Evolutionary conservation across 257 asterid genomes (phyloP), one percentile per base, ranked within the genome.

Genomic region (Fraxinus anomala): DNA sequence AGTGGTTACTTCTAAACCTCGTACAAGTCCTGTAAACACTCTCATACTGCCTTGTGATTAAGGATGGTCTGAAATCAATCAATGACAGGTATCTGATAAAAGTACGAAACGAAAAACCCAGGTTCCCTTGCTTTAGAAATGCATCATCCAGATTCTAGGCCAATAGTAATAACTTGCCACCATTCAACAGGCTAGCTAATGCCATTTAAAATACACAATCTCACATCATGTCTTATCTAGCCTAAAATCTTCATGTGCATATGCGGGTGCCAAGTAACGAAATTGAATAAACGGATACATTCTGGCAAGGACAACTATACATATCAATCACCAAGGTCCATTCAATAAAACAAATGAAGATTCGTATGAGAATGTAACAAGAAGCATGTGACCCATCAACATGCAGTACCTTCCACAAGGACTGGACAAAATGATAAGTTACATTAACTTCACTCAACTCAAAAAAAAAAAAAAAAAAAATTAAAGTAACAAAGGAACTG

Each of bases 121-220:
- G 26, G 66, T 56, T 56, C 66, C 66, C 66, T 56, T 56, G 66
- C 66, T 56, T n/a, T 56, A 56, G 4, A 56, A 47, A 47, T 47
- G 59, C 8, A 0, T 47, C 17, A 47, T 47, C 59, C 13, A 42
- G 51, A 42, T 11, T 10, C 13, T 3, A 47, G n/a, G 56, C 56
- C 56, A 47, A 54, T 54, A n/a, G 65, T 54, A 14, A 51, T 51
- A 19, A 54, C 26, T 54, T 17, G 26, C 65, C 65, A 54, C 10
- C 26, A 54, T 19, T 11, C 23, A 54, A 54, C 12, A 54, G 21
- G 28, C 66, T 56, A 56, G 21, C 17, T n/a, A 21, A 21, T 56
- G 66, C 24, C 66, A 56, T 28, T 21, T 56, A 7, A n/a, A n/a
- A 56, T 4, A 56, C 24, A 5, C 24, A 17, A 21, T 56, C 10